Base-by-base conservation (phyloP, 1,284 basidiomycete genomes). In the Takashimella koratensis region DNA sequence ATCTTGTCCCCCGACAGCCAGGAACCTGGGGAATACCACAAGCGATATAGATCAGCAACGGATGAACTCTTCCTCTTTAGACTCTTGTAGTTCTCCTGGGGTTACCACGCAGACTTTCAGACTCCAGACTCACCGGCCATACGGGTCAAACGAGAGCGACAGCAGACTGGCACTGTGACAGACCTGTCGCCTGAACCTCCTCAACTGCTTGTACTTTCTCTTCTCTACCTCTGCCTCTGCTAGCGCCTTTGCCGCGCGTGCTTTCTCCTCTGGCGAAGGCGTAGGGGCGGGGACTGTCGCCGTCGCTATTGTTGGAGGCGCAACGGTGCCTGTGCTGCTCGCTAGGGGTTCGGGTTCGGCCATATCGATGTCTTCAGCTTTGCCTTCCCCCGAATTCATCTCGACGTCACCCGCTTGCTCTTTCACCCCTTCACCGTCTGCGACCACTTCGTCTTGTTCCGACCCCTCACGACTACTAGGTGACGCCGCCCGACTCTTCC, bases 1-100 rank as follows among this genome's bases (percentile, higher is more conserved):
- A 51, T 74, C 71, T 44, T 68, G 65, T 2, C 72, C 72, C 11
- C 69, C 72, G 2, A 69, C 59, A 8, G 67, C 71, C 3, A 70
- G 49, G 49, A 50, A 73, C 39, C 64, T 65, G 47, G 4, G 2
- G 45, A 47, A 45, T 50, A 51, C 26, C 3, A 3, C 12, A 25
- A 21, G 1, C 10, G 13, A 25, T 16, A 4, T 16, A 4, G 10
- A 30, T 41, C 11, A 22, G 6, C 2, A 13, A 11, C 40, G 49
- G 16, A 4, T 43, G 21, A 45, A 22, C 16, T 36, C 16, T 36
- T 8, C 30, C 30, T 36, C 30, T 36, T 8, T n/a, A n/a, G n/a
- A n/a, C n/a, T n/a, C n/a, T n/a, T n/a, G n/a, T n/a, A n/a, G n/a
- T n/a, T n/a, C n/a, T n/a, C n/a, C n/a, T n/a, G n/a, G n/a, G n/a